These are phyloP conservation scores for peach (Prunus persica) DNA, from an alignment of 306 rosid species.

Conservation along the genomic window Prunus_persica_NCBIv2 NC_034011.1:22841001-22841500, in stretches of 20 bases:
- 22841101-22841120: neutral
- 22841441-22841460: neutral
- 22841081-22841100: neutral
- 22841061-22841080: neutral
- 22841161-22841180: slow-evolving; percentile 10
- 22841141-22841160: slow-evolving; percentile 9
- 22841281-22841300: slow-evolving; percentile 16
- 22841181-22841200: slow-evolving; percentile 26
- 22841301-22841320: neutral
- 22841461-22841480: neutral
- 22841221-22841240: slow-evolving; percentile 97
- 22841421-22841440: neutral
- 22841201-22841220: slow-evolving; percentile 96
- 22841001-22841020: slow-evolving; percentile 90
- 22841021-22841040: slow-evolving; percentile 62
- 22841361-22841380: neutral
- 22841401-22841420: neutral
- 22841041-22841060: neutral
- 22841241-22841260: slow-evolving; percentile 76
- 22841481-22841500: neutral
- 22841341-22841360: neutral
- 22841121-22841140: neutral
- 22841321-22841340: neutral
- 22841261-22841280: slow-evolving; percentile 67
- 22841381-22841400: neutral